Evolutionary conservation across 108 stramenopile species (phyloP), one percentile per base, ranked within the genome.

Genomic region (Nannochloropsis gaditana): DNA sequence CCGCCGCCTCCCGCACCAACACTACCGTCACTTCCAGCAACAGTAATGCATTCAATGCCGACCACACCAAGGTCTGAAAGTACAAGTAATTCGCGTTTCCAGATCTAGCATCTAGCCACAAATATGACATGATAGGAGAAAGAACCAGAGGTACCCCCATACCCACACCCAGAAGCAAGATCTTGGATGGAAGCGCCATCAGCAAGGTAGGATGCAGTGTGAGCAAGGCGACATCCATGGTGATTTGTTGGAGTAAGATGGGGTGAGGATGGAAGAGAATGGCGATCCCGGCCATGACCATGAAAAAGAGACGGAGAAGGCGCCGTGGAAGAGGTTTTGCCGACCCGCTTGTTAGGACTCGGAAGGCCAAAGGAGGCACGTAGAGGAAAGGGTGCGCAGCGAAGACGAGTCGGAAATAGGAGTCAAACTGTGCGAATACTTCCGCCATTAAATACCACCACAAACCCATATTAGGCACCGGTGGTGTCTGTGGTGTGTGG

Each of bases 351-450:
- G 59, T n/a, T 6, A 73, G 59, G 59, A 73, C 59, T 5, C 59
- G 59, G 59, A 73, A 73, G 59, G 59, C 59, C 59, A 73, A 6
- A n/a, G 59, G 59, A 73, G 59, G 59, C 59, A 73, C 15, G 59
- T 73, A 73, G 19, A 73, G n/a, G 8, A 73, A 73, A n/a, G 59
- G 59, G 59, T 73, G 59, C 19, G 59, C 59, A 3, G 59, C 59
- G 4, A 73, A 73, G 59, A 73, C 8, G 19, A 73, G 59, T 15
- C 59, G 59, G 59, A 73, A 73, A n/a, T 73, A 73, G n/a, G 59
- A n/a, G 15, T 73, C 19, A n/a, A n/a, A 73, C n/a, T 73, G 59
- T n/a, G 19, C 19, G 59, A 73, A 73, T 73, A 73, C 59, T 73
- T 73, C 59, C 3, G 59, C 15, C 59, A 73, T 73, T 15, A 73